Evolutionary conservation across 768 basidiomycete genomes (phyloP), one percentile per base, ranked within the genome.

Genomic region (Lactarius vividus): DNA sequence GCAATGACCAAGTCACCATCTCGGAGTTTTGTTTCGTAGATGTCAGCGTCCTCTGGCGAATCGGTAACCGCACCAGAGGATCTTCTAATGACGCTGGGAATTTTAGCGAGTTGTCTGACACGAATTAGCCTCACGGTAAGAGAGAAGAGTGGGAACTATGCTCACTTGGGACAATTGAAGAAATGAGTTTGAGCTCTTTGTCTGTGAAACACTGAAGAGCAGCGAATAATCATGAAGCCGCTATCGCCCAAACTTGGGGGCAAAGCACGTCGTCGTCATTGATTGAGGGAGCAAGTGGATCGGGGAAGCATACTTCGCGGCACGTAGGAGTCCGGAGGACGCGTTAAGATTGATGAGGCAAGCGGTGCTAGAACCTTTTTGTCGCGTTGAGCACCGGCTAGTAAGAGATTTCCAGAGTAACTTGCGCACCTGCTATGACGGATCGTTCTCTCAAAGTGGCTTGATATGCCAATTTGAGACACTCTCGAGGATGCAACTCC

Each of bases 291-390:
- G 7, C 37, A 28, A 56, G 13, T 35, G 54, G 61, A 18, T 52
- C 28, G 26, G 57, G 20, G 44, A 37, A 29, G 78, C 84, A 70
- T 73, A 92, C 91, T 91, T 93, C 63, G 90, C 89, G 28, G 90
- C 85, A 58, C 88, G 88, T 63, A 94, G 79, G 53, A 88, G 67
- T 18, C 91, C 91, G 2, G 88, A 88, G 20, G 88, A 83, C 10
- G 89, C 82, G 72, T 93, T 92, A 62, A 94, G 74, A 61, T 83
- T 90, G 42, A 92, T 73, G 29, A 94, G 75, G 71, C 89, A 91
- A 39, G 90, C 91, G 0, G 92, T 94, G 73, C 92, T 94, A 13
- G 92, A 92, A 62, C 92, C 92, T 94, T 56, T 56, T 54, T 23
- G 11, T 9, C 13, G 55, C 11, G 40, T 49, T n/a, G 35, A 11